Evolutionary conservation across 139 green algal species (phyloP), one percentile per base, ranked within the genome.

Genomic region (Raphidocelis subcapitata): DNA sequence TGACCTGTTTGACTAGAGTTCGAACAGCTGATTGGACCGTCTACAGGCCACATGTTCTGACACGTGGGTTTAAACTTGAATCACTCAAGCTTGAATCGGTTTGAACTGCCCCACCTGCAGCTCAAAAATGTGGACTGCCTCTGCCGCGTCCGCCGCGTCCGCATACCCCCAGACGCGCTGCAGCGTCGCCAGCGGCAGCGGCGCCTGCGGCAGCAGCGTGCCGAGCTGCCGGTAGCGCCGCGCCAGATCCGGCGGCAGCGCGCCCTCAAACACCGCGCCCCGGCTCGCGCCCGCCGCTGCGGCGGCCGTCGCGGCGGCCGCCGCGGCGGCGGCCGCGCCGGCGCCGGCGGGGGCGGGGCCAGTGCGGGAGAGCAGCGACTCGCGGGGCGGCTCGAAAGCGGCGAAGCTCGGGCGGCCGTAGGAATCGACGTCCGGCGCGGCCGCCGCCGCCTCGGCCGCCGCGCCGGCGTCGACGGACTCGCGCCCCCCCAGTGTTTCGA

Each of bases 181-280:
- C 67, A 92, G 65, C 67, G 89, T 76, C 2, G 70, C 57, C 21
- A 84, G 2, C 12, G 88, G 89, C 21, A 88, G 73, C n/a, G 88
- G 85, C 2, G 81, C 86, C 36, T 91, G 75, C 3, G 76, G 49
- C 3, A 88, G 87, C 55, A 95, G 69, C 0, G 89, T 67, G 18
- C 82, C 82, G 68, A 89, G 65, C 23, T 68, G 79, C 5, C 73
- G 52, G 70, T 89, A 89, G 20, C 65, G 37, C 1, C 41, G 31
- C 26, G 59, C 59, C 36, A 86, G 24, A 23, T 81, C 35, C n/a
- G 72, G 18, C 1, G 79, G 65, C 31, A 73, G 68, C 24, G 46
- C n/a, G 47, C 36, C 76, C 35, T 66, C 73, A 46, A 74, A 62
- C 1, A 66, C 67, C n/a, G 33, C 52, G 60, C 71, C 71, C 71